These are phyloP conservation scores for Heritiera fomes DNA, from an alignment of 345 rosid species.

Conservation along the genomic window DNA sequence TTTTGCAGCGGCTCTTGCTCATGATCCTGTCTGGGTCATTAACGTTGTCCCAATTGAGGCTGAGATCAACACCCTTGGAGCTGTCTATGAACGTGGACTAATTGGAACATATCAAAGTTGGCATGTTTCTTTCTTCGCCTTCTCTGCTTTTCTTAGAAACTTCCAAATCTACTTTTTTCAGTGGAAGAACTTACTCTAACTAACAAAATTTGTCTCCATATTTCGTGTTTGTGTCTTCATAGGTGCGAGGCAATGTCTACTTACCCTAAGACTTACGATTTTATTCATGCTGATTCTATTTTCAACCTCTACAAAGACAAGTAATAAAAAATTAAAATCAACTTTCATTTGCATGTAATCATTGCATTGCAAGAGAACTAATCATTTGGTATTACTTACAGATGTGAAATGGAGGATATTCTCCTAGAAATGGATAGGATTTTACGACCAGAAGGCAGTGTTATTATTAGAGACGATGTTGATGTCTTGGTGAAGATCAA, in stretches of 20 bases:
- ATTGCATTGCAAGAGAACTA: too few relatives aligned
- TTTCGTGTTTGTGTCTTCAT: neutral
- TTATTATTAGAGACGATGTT: conserved; percentile 79
- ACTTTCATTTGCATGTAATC: too few relatives aligned
- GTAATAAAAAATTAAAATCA: conserved; percentile 25
- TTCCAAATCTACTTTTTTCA: conserved; percentile 18
- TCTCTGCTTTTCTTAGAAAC: too few relatives aligned
- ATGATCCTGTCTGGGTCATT: conserved; percentile 92
- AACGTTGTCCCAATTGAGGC: conserved; percentile 76
- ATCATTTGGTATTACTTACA: neutral
- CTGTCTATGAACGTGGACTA: conserved; percentile 78
- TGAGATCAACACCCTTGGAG: conserved; percentile 67
- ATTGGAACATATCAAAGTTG: conserved; percentile 93
- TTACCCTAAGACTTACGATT: conserved; percentile 92
- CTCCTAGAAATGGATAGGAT: conserved; percentile 90
- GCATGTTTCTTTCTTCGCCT: conserved; percentile 12
- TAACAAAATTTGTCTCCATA: too few relatives aligned
- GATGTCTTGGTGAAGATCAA: conserved; percentile 64
- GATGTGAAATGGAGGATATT: conserved; percentile 75
- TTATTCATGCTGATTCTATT: conserved; percentile 75
- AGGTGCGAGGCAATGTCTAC: conserved; percentile 82
- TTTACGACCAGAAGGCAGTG: conserved; percentile 81
- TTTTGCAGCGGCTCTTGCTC: conserved; percentile 74
- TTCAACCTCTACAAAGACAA: conserved; percentile 67
- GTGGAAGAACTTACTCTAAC: conserved; percentile 38